Conservation (phyloP, 345 rosid genomes). For the Cardamine occulta region DNA sequence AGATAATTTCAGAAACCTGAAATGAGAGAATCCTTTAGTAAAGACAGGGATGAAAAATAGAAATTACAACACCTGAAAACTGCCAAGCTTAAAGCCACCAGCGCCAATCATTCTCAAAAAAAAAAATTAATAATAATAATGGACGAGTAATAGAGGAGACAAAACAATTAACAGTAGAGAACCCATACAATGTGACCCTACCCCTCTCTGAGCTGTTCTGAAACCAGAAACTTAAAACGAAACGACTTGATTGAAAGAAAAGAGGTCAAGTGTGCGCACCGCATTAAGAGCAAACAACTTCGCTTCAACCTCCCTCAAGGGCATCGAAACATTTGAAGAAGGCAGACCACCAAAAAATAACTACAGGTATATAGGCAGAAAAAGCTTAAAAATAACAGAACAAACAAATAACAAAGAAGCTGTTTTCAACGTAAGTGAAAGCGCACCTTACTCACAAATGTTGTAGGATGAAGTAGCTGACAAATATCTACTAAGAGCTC, state of each 20-base stretch:
- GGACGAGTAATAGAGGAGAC: background rate
- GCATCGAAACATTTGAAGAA: slow-evolving; percentile 59
- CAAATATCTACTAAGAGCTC: slow-evolving; percentile 93
- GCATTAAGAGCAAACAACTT: slow-evolving; percentile 83
- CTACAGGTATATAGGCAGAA: slow-evolving; percentile 46
- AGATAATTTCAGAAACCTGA: slow-evolving; percentile 88
- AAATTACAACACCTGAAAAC: slow-evolving; percentile 13
- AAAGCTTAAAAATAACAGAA: background rate
- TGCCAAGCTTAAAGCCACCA: slow-evolving; percentile 17
- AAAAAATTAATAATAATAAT: background rate
- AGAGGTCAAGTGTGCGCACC: slow-evolving; percentile 52
- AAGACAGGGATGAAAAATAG: slow-evolving; percentile 9
- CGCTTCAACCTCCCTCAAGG: slow-evolving; percentile 85
- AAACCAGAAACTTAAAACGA: slow-evolving; percentile 27
- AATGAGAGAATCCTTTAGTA: slow-evolving; percentile 25
- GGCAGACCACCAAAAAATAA: slow-evolving; percentile 68
- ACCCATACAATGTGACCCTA: slow-evolving; percentile 8
- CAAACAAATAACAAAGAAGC: background rate
- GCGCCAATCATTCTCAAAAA: slow-evolving; percentile 13
- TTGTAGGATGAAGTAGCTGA: slow-evolving; percentile 69
- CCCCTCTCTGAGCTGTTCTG: slow-evolving; percentile 1
- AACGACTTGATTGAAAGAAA: slow-evolving; percentile 20
- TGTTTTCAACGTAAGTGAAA: slow-evolving; percentile 32
- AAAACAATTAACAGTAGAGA: background rate
- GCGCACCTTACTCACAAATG: slow-evolving; percentile 76